A percentile compares a stretch with the other conserved stretches of the same genome.
These are phyloP conservation scores for Pseudognaphalium luteoalbum DNA, from an alignment of 129 eudicot species.

Conservation along the genomic window DNA sequence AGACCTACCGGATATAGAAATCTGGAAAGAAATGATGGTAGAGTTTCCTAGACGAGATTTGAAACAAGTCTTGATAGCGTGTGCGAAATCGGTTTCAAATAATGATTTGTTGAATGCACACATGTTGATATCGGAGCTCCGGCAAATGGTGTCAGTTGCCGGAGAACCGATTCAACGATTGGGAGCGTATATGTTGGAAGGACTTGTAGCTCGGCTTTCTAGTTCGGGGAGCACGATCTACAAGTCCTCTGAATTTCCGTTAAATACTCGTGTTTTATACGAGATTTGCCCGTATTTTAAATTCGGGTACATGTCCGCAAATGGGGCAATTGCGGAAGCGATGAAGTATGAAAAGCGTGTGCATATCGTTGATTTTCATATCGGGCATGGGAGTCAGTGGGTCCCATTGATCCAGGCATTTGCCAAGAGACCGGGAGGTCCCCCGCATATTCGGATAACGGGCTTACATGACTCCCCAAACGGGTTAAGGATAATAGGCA, in stretches of 20 bases:
- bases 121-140: constrained; percentile 64
- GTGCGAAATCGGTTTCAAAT: constrained; percentile 64
- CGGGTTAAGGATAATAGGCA: constrained; percentile 50
- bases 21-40: constrained; percentile 69
- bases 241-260: constrained; percentile 49
- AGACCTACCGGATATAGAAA: constrained; percentile 51
- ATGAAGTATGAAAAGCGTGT: constrained; percentile 61
- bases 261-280: constrained; percentile 52
- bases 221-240: constrained; percentile 77
- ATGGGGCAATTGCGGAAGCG: constrained; percentile 87
- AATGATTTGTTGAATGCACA: constrained; percentile 51
- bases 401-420: constrained; percentile 76
- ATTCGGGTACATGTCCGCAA: constrained; percentile 88
- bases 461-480: constrained; percentile 66
- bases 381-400: constrained; percentile 92
- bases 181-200: constrained; percentile 88
- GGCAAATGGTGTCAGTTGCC: constrained; percentile 80
- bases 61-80: constrained; percentile 62
- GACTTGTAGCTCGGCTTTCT: constrained; percentile 73
- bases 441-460: constrained; percentile 81
- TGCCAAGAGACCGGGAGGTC: constrained; percentile 76
- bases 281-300: constrained; percentile 86
- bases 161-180: constrained; percentile 78
- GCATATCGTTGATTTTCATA: constrained; percentile 69
- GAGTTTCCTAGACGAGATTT: constrained; percentile 58